phyloP scores from a whole-genome alignment of 2,329 filamentous ascomycete species.

The Alternaria tenuissima region DNA sequence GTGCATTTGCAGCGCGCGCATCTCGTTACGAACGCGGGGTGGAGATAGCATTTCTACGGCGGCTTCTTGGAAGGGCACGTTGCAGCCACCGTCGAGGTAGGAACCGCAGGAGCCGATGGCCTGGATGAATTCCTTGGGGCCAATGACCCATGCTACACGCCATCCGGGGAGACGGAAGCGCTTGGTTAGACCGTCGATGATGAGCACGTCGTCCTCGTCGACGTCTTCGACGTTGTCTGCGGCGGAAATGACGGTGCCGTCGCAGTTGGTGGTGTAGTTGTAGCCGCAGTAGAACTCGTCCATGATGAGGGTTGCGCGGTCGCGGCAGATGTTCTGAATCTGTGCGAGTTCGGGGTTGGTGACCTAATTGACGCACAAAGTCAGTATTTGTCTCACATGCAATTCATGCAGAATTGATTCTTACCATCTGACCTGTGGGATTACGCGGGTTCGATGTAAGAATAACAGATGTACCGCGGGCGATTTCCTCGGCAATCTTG shows the following conservation, averaged over 20 bases:
- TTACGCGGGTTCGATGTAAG: slow-evolving; percentile 96
- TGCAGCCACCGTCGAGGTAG: slow-evolving; percentile 93
- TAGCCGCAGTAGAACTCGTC: slow-evolving; percentile 77
- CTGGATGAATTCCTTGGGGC: slow-evolving; percentile 94
- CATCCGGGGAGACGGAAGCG: slow-evolving; percentile 95
- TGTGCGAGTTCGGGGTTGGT: slow-evolving; percentile 83
- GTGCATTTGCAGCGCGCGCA: slow-evolving; percentile 87
- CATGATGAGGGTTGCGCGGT: slow-evolving; percentile 88
- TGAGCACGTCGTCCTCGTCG: slow-evolving; percentile 79
- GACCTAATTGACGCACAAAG: slow-evolving; percentile 53
- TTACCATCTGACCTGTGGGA: slow-evolving; percentile 67
- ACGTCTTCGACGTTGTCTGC: slow-evolving; percentile 92
- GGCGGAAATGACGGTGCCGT: slow-evolving; percentile 86
- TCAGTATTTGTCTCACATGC: background rate
- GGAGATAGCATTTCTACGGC: slow-evolving; percentile 94
- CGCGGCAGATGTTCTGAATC: slow-evolving; percentile 92
- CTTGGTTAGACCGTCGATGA: slow-evolving; percentile 96
- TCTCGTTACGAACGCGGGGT: slow-evolving; percentile 78
- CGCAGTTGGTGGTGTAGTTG: slow-evolving; percentile 93
- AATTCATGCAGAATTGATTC: background rate
- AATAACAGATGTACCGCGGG: slow-evolving; percentile 79
- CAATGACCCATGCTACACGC: slow-evolving; percentile 96
- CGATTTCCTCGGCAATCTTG: slow-evolving; percentile 91
- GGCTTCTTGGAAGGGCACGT: slow-evolving; percentile 94
- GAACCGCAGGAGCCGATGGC: slow-evolving; percentile 92